phyloP scores from a whole-genome alignment of 495 filamentous ascomycete genomes.

The Penicillium antarcticum region DNA sequence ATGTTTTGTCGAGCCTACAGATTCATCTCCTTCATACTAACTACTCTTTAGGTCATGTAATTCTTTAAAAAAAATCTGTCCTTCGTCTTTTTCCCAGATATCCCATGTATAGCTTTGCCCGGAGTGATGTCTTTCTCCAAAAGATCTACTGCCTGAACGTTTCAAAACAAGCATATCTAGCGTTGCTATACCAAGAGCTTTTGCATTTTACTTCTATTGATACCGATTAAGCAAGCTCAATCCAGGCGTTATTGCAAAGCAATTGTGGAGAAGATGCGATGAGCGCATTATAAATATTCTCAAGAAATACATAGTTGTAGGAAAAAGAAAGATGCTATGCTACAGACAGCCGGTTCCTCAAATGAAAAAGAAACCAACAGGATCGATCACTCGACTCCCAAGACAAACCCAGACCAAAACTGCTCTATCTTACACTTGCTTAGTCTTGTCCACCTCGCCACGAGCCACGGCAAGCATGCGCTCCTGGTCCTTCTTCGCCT shows the following conservation, averaged over 20 bases:
- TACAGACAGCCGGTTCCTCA: conserved; percentile 29
- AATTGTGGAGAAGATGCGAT: neutral
- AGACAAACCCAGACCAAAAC: conserved; percentile 10
- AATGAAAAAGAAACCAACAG: conserved; percentile 5
- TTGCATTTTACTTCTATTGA: neutral
- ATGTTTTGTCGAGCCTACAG: conserved; percentile 4
- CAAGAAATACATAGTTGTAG: conserved; percentile 17
- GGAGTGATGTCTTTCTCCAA: neutral
- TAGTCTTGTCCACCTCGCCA: conserved; percentile 43
- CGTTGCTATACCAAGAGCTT: neutral
- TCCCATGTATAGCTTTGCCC: neutral
- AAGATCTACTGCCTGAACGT: neutral
- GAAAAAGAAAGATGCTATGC: conserved; percentile 37
- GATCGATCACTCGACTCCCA: conserved; percentile 11
- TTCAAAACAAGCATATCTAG: neutral
- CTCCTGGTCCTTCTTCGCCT: conserved; percentile 59
- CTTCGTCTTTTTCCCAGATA: neutral
- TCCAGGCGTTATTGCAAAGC: neutral
- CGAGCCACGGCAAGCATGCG: conserved; percentile 60
- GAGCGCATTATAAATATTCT: conserved; percentile 16
- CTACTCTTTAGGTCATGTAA: conserved; percentile 20
- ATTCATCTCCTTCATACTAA: conserved; percentile 4
- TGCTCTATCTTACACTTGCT: conserved; percentile 24
- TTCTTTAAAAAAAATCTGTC: neutral
- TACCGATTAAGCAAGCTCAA: neutral